phyloP scores from a whole-genome alignment of 805 yeast genomes.

The Candida coleopterorum region DNA sequence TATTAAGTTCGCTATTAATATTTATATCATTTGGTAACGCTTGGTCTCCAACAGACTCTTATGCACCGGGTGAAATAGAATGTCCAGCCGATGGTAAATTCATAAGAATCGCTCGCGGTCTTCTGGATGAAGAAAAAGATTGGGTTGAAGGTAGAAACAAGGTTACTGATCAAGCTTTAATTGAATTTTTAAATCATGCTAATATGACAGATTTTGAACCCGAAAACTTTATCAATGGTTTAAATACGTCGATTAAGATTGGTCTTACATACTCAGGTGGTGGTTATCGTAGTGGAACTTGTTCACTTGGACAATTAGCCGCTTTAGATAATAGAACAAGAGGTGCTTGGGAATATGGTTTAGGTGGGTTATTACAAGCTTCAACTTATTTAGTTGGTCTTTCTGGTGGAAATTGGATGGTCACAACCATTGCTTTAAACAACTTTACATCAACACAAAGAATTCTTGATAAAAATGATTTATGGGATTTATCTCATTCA shows the following conservation, averaged over 20 bases:
- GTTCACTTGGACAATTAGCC: slow-evolving; percentile 39
- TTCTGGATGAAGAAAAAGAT: slow-evolving; percentile 43
- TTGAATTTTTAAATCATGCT: slow-evolving; percentile 42
- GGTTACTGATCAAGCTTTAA: slow-evolving; percentile 42
- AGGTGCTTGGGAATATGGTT: slow-evolving; percentile 22
- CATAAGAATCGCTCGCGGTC: slow-evolving; percentile 44
- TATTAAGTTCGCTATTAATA: background rate
- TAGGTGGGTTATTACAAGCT: slow-evolving; percentile 39
- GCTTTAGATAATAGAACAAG: slow-evolving; percentile 35
- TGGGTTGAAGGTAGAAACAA: slow-evolving; percentile 51
- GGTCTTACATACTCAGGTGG: slow-evolving; percentile 37
- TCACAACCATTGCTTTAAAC: slow-evolving; percentile 33
- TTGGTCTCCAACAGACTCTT: slow-evolving; percentile 55
- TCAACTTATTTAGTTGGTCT: slow-evolving; percentile 35
- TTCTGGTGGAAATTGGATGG: slow-evolving; percentile 41
- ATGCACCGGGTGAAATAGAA: slow-evolving; percentile 56
- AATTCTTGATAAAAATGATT: slow-evolving; percentile 22
- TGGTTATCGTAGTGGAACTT: slow-evolving; percentile 37
- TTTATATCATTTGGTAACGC: background rate
- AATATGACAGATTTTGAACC: slow-evolving; percentile 46
- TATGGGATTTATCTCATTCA: slow-evolving; percentile 67
- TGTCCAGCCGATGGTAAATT: slow-evolving; percentile 41
- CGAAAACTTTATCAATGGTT: slow-evolving; percentile 26
- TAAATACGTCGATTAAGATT: slow-evolving; percentile 26
- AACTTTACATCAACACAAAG: slow-evolving; percentile 31